Evolutionary conservation across 306 rosid genomes (phyloP), one percentile per base, ranked within the genome.

Genomic region (Begonia loranthoides): DNA sequence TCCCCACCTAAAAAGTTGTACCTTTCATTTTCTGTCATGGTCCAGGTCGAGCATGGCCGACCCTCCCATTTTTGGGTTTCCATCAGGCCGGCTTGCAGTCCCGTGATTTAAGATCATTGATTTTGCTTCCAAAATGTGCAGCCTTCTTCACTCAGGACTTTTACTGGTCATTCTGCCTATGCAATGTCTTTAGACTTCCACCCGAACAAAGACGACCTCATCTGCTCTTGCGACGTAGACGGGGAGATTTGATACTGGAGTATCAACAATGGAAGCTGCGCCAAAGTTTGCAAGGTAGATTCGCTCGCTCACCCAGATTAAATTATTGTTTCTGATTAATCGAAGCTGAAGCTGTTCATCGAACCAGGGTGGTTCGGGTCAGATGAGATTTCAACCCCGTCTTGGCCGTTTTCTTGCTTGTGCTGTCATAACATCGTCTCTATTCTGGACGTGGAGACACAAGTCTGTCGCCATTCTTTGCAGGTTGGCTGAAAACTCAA

Each of bases 371-470:
- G 95, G 94, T 36, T 80, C 84, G 52, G 64, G 78, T 47, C 88
- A 76, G 56, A 56, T 90, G 75, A 86, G 99, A 83, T 90, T 90
- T 64, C 99, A 90, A 71, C 93, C 99, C 64, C 86, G 82, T 50
- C 60, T 72, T 33, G 99, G 99, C 68, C 66, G 86, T 48, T 86
- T 68, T 62, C 83, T 90, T 10, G 94, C 94, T 46, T 94, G 94
- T 45, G 86, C 82, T 19, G 93, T 94, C 3, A 90, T 48, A 90
- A 82, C 21, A 70, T 80, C 28, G 96, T 90, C 45, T 83, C 99
- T 49, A 80, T 90, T 74, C 80, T 83, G 50, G 99, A 90, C 50
- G 88, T 79, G 39, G 99, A 90, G 77, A 74, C 99, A 7, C 80
- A 76, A 66, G 63, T 56, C 1, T 79, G 82, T 51, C 80, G 81